Evolutionary conservation across 2,329 filamentous ascomycete genomes (phyloP).

Genomic region (Orbilia blumenaviensis): DNA sequence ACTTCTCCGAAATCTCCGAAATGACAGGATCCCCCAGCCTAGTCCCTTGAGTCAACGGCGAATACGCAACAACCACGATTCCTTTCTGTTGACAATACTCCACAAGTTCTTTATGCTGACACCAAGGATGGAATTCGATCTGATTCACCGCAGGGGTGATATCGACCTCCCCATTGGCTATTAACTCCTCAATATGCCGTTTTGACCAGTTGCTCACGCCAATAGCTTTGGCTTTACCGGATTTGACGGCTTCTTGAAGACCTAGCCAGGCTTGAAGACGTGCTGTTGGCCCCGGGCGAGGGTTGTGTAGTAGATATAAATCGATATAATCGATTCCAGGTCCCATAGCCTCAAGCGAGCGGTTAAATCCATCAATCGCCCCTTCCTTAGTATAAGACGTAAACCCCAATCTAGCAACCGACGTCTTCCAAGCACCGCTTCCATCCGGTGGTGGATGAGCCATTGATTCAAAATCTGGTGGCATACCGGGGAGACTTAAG

Average conservation of each 20-base stretch:
- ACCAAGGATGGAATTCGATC: constrained; percentile 84
- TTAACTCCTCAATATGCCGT: constrained; percentile 73
- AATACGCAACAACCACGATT: constrained; percentile 81
- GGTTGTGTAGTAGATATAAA: constrained; percentile 80
- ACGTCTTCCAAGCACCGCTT: constrained; percentile 14
- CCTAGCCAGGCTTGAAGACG: constrained; percentile 79
- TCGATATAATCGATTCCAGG: constrained; percentile 77
- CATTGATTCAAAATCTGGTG: constrained; percentile 35
- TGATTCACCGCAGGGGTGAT: constrained; percentile 77
- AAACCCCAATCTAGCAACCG: constrained; percentile 11
- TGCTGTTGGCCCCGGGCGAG: constrained; percentile 75
- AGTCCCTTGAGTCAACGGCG: constrained; percentile 76
- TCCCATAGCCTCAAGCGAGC: constrained; percentile 28
- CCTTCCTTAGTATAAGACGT: constrained; percentile 16
- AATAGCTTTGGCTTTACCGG: constrained; percentile 73
- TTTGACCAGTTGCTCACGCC: constrained; percentile 82
- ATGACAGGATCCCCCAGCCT: constrained; percentile 75
- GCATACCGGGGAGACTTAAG: constrained; percentile 29
- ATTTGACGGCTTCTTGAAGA: constrained; percentile 76
- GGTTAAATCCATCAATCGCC: constrained; percentile 23
- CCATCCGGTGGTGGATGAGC: constrained; percentile 16
- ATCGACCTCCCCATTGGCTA: constrained; percentile 56
- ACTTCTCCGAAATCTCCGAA: constrained; percentile 71
- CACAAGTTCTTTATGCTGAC: constrained; percentile 73
- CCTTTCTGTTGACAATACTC: constrained; percentile 71